Base-by-base conservation (phyloP, 352 stramenopile genomes). In the Pythium apleroticum region DNA sequence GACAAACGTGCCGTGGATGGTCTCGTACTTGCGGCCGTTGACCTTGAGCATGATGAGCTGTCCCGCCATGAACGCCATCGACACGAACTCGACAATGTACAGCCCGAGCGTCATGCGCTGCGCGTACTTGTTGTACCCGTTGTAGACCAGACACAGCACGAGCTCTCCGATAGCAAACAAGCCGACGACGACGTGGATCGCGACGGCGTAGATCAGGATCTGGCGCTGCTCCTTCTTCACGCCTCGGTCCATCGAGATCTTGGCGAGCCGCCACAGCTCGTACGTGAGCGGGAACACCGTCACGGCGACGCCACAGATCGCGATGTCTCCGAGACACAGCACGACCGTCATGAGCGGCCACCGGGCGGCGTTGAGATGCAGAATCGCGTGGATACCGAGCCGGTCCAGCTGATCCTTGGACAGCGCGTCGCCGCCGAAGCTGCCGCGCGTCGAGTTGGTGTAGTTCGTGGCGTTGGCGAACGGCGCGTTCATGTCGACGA, bases 241-340 rank as follows among this genome's bases (percentile, higher is more conserved):
- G 8, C 83, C 83, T 35, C 83, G 64, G 52, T 91, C 83, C 83
- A 91, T 91, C 2, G 80, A 78, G 37, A 77, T 88, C 20, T 63
- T 60, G n/a, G 75, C 83, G 48, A 91, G 79, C 50, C 76, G 73
- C 15, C 69, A 79, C 17, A 91, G 61, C 37, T 91, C 83, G 64
- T 89, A 84, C n/a, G 68, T 76, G 2, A 91, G 63, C 28, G 79
- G 77, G 20, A 88, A 72, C n/a, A 81, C 61, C 72, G 77, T 88
- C 4, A 88, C 63, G 0, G 78, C 73, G 22, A 82, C 64, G 6
- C 73, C 78, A 19, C 82, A 82, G 43, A 88, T 75, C 68, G 77
- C 71, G 11, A 81, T 62, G 57, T 89, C 80, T 30, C 81, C 85
- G 14, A 78, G 58, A 28, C 71, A 75, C 22, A 88, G 50, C 48